Percentiles rank a stretch among this genome's conserved stretches.
These are phyloP conservation scores for Sclerotinia borealis DNA, from an alignment of 2,329 filamentous ascomycete genomes.

Conservation along the genomic window DNA sequence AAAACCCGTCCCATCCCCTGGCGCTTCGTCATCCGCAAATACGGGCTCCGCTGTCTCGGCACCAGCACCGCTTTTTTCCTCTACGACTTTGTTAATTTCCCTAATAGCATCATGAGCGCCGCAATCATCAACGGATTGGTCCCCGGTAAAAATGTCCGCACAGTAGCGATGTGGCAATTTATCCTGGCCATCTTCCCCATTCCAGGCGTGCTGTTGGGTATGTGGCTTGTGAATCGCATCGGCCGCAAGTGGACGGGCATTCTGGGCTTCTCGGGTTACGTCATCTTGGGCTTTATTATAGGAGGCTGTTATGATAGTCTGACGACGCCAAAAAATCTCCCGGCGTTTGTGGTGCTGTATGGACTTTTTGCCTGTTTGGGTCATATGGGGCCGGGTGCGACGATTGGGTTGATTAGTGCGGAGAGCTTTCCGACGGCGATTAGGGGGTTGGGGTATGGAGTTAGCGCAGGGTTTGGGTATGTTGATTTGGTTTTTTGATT, in stretches of 20 bases:
- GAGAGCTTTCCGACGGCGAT: constrained; percentile 34
- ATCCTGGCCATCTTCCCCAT: constrained; percentile 33
- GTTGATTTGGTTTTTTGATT: no score
- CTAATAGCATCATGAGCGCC: constrained; percentile 34
- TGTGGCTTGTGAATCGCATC: constrained; percentile 32
- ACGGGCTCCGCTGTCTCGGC: constrained; percentile 19
- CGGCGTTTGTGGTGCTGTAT: not conserved
- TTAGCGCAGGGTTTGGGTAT: constrained; percentile 33
- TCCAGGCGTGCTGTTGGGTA: constrained; percentile 33
- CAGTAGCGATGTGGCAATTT: constrained; percentile 34
- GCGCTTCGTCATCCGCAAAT: not conserved
- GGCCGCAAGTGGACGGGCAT: constrained; percentile 15
- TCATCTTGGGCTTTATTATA: not conserved
- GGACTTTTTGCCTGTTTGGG: constrained; percentile 25
- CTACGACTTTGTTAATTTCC: constrained; percentile 36
- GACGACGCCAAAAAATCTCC: not conserved
- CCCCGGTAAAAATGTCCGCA: constrained; percentile 30
- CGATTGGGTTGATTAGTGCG: constrained; percentile 32
- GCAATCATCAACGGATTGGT: constrained; percentile 33
- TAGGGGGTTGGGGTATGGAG: constrained; percentile 32
- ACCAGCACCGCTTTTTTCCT: constrained; percentile 34
- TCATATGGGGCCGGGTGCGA: constrained; percentile 34
- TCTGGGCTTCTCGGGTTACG: not conserved
- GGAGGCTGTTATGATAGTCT: not conserved
- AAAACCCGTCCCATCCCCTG: not conserved